Conservation (phyloP, 1,284 basidiomycete species). For the Malassezia slooffiae region DNA sequence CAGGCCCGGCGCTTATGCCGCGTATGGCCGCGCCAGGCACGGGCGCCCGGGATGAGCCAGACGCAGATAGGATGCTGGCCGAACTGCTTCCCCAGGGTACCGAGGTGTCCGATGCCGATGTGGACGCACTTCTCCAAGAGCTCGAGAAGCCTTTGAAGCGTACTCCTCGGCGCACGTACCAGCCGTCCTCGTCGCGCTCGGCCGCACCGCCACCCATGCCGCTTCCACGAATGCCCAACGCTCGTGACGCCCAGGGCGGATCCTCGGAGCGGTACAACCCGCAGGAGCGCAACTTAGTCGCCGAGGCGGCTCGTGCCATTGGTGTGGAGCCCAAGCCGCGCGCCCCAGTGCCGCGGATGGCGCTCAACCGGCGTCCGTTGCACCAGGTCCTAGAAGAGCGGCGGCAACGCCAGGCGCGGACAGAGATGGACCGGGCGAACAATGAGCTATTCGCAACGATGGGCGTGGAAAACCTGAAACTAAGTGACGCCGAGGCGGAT, state of each 20-base stretch:
- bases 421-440: constrained; percentile 21
- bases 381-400: constrained; percentile 7
- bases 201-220: background rate
- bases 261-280: constrained; percentile 20
- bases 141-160: constrained; percentile 11
- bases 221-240: constrained; percentile 13
- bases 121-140: constrained; percentile 22
- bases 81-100: constrained; percentile 29
- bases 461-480: constrained; percentile 30
- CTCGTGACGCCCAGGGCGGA: background rate
- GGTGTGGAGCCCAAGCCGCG: constrained; percentile 7
- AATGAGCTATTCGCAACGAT: constrained; percentile 39
- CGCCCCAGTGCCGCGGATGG: constrained; percentile 5
- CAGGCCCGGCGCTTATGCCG: constrained; percentile 1
- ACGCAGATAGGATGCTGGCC: constrained; percentile 33
- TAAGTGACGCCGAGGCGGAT: constrained; percentile 37
- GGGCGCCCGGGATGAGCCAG: constrained; percentile 22
- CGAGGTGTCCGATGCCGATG: constrained; percentile 28
- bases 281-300: constrained; percentile 31
- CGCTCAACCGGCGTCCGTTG: constrained; percentile 3
- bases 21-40: constrained; percentile 12
- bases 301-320: constrained; percentile 28
- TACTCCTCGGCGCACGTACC: constrained; percentile 1
- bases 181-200: background rate
- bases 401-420: constrained; percentile 6